Percentiles rank a stretch among this genome's conserved stretches.
Evolutionary conservation across 1,284 basidiomycete genomes (phyloP).

Genomic region (Naganishia albida): DNA sequence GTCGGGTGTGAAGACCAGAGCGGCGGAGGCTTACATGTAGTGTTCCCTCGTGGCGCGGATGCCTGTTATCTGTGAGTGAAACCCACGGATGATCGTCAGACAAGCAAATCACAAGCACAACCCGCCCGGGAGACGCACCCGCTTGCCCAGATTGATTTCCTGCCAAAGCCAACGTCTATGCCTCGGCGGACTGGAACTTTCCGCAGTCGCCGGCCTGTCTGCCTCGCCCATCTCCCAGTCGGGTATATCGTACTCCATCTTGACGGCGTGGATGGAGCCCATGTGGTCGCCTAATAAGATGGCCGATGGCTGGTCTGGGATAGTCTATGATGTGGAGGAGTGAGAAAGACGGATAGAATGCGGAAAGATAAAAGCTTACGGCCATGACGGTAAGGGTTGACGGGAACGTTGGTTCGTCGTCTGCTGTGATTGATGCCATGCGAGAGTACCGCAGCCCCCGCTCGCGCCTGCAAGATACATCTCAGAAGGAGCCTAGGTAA

Average conservation of each 20-base stretch:
- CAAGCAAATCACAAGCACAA: background rate
- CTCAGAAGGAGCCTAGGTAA: background rate
- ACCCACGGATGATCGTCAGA: background rate
- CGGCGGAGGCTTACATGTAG: slow-evolving; percentile 8
- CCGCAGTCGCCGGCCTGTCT: slow-evolving; percentile 3
- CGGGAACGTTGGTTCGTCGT: slow-evolving; percentile 22
- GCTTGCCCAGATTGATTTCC: slow-evolving; percentile 31
- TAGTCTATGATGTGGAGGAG: background rate
- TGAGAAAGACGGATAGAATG: background rate
- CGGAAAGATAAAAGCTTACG: background rate
- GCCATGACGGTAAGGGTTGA: slow-evolving; percentile 10
- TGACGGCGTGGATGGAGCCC: slow-evolving; percentile 29
- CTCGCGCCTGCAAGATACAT: background rate
- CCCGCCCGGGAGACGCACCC: background rate
- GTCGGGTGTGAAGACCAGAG: background rate
- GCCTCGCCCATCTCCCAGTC: slow-evolving; percentile 13
- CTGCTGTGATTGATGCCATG: slow-evolving; percentile 14
- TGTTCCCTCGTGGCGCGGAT: slow-evolving; percentile 20
- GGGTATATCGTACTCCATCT: slow-evolving; percentile 27
- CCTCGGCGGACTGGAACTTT: background rate
- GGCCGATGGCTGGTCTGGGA: slow-evolving; percentile 11
- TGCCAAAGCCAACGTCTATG: slow-evolving; percentile 30
- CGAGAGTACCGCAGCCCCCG: slow-evolving; percentile 9
- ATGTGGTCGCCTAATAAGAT: slow-evolving; percentile 24
- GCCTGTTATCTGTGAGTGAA: slow-evolving; percentile 22